These are phyloP conservation scores for Sporothrix variecibatus DNA, from an alignment of 2,329 filamentous ascomycete species.

Conservation along the genomic window DNA sequence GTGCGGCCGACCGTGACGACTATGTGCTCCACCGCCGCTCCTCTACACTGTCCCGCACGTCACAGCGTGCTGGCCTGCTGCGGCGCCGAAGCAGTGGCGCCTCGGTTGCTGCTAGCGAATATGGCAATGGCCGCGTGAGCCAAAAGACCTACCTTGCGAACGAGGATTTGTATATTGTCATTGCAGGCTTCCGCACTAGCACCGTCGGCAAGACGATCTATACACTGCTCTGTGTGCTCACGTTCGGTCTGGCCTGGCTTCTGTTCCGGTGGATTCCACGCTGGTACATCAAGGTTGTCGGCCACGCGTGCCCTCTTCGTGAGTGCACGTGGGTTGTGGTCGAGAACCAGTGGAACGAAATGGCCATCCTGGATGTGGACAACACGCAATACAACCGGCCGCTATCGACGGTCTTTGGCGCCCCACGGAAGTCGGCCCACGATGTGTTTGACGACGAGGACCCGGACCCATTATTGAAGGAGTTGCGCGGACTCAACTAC, in stretches of 20 bases:
- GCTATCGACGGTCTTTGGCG: conserved; percentile 66
- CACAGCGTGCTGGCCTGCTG: conserved; percentile 65
- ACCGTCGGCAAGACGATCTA: conserved; percentile 69
- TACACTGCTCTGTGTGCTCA: conserved; percentile 67
- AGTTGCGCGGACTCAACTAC: conserved; percentile 81
- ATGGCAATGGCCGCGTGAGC: conserved; percentile 64
- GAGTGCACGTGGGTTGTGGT: conserved; percentile 90
- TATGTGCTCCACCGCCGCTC: conserved; percentile 61
- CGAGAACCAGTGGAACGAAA: conserved; percentile 96
- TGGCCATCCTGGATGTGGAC: conserved; percentile 72
- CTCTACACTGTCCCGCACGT: conserved; percentile 60
- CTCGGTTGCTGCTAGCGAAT: conserved; percentile 64
- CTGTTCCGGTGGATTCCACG: conserved; percentile 86
- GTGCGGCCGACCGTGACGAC: conserved; percentile 42
- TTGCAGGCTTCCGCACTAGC: conserved; percentile 87
- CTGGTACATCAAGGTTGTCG: conserved; percentile 78
- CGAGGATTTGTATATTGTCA: conserved; percentile 90
- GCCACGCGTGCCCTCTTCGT: conserved; percentile 66
- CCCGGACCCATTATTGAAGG: conserved; percentile 73
- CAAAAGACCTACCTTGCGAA: conserved; percentile 94
- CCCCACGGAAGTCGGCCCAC: conserved; percentile 56
- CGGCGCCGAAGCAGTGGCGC: conserved; percentile 68
- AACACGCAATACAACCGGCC: conserved; percentile 55
- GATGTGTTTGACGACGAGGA: conserved; percentile 45
- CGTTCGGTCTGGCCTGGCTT: conserved; percentile 78